Evolutionary conservation across 345 rosid species (phyloP).

Genomic region (Citrus trifoliata): DNA sequence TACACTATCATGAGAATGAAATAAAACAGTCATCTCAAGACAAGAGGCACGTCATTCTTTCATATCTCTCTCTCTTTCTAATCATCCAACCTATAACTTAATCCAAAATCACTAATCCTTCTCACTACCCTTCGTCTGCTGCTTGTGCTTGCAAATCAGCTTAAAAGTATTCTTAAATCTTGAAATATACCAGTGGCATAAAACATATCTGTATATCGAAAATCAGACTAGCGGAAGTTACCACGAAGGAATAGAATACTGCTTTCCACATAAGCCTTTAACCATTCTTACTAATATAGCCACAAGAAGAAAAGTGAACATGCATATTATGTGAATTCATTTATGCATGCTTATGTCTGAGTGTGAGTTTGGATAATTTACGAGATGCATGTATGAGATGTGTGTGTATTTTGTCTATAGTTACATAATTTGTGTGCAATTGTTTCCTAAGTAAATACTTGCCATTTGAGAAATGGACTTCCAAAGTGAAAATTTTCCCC

Average conservation of each 20-base stretch:
- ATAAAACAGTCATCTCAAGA: neutral
- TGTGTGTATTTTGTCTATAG: neutral
- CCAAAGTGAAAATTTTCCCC: slow-evolving; percentile 86
- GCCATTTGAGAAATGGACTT: slow-evolving; percentile 77
- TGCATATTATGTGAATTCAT: neutral
- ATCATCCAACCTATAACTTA: neutral
- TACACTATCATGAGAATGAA: neutral
- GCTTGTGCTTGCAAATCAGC: neutral
- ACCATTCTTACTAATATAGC: neutral
- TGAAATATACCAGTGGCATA: neutral
- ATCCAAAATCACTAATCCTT: neutral
- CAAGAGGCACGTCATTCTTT: neutral
- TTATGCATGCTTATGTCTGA: neutral
- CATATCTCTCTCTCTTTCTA: neutral
- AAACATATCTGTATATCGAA: neutral
- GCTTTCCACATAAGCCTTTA: neutral
- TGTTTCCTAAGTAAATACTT: slow-evolving; percentile 26
- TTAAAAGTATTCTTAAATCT: neutral
- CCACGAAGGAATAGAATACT: neutral
- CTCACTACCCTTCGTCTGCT: neutral
- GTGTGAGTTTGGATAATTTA: neutral
- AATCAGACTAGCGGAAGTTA: neutral
- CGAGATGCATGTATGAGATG: neutral
- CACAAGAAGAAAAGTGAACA: neutral
- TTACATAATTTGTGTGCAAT: neutral